These are phyloP conservation scores for Labyrinthula sp. DNA, from an alignment of 352 stramenopile species.

Conservation along the genomic window DNA sequence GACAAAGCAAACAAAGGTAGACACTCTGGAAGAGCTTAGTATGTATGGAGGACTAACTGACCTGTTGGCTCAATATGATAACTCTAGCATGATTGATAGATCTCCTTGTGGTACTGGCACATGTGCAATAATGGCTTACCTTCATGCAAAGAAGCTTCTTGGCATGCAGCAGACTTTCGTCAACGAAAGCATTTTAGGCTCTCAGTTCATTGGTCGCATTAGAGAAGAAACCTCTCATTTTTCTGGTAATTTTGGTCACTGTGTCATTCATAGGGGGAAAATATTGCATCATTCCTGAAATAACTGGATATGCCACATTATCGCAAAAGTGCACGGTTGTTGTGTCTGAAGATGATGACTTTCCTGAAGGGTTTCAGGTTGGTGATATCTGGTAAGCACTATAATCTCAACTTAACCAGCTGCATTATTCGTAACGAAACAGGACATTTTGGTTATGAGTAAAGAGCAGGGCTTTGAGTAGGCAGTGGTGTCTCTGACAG, in stretches of 20 bases:
- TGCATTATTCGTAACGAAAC: too few relatives aligned
- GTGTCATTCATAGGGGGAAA: too few relatives aligned
- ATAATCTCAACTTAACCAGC: neutral
- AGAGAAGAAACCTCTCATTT: constrained; percentile 1
- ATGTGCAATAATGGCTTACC: constrained; percentile 26
- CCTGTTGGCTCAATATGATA: too few relatives aligned
- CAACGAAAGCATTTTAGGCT: constrained; percentile 23
- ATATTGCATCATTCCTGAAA: constrained; percentile 5
- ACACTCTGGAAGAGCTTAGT: constrained; percentile 6
- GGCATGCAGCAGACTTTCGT: constrained; percentile 17
- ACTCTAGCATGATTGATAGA: constrained; percentile 23
- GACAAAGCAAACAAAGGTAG: constrained; percentile 21
- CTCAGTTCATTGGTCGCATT: constrained; percentile 21
- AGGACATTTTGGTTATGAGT: too few relatives aligned
- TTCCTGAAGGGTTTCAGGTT: constrained; percentile 21
- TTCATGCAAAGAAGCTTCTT: constrained; percentile 8
- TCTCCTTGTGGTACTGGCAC: constrained; percentile 28
- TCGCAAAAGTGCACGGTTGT: constrained; percentile 26
- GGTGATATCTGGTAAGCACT: constrained; percentile 30
- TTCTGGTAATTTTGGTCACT: too few relatives aligned
- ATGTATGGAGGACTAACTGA: too few relatives aligned
- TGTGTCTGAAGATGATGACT: constrained; percentile 15
- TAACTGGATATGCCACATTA: constrained; percentile 19
- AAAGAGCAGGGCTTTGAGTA: too few relatives aligned
- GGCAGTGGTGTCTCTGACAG: too few relatives aligned